Evolutionary conservation across 2,329 filamentous ascomycete species (phyloP), one percentile per base, ranked within the genome.

Genomic region (Fusarium pilosicola): DNA sequence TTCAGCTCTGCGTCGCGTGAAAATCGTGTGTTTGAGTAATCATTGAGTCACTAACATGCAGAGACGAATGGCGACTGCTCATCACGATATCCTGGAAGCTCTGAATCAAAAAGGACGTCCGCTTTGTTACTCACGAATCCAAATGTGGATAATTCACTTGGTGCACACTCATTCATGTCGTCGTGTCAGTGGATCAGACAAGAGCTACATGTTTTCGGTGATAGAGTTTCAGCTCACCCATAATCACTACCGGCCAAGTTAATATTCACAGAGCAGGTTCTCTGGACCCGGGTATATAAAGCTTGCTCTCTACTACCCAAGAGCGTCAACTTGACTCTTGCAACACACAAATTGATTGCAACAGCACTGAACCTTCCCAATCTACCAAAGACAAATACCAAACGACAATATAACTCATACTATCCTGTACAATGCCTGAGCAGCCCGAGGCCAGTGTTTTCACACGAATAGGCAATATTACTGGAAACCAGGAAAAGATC

Each of bases 81-180:
- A 13, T 9, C 11, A 26, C 17, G 7, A 14, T 13, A 26, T 4
- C 18, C 12, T 18, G 5, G 0, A 28, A 22, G 5, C 2, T 26
- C 24, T 28, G 24, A 46, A 20, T 13, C 18, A 26, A 4, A 20
- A 2, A 28, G 7, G 8, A 18, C 24, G 18, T 28, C 24, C 6
- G 7, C 7, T 28, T 2, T 20, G 5, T 28, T 20, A 22, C 24
- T 10, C 14, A 46, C 13, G 9, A 46, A 22, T 28, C 13, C 13
- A 10, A 11, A 10, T 14, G 7, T 22, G 2, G 10, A 7, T 11
- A 14, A 11, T 20, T 20, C 5, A 20, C 24, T 11, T 7, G 0
- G 8, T 20, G 18, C 2, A 28, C 13, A 6, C 12, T 18, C 1
- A 45, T 20, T 20, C 7, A 45, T 42, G 7, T 14, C 20, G 6